phyloP scores from a whole-genome alignment of 257 asterid species.

The Mitragyna speciosa region DNA sequence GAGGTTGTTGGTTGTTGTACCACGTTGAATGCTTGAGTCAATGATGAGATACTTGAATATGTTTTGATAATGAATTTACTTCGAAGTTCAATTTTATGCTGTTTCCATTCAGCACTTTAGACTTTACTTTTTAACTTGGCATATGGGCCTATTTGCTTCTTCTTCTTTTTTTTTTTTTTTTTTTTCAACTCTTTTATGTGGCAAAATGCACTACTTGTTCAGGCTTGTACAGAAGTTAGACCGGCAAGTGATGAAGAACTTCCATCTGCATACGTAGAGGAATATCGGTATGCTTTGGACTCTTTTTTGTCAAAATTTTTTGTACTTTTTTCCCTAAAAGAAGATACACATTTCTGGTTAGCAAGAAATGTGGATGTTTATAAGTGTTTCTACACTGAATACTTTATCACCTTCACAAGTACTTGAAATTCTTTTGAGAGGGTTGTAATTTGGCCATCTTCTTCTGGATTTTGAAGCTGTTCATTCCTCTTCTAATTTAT shows the following conservation, averaged over 20 bases:
- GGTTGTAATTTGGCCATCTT: not conserved
- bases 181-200: slow-evolving; percentile 6
- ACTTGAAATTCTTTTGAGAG: not conserved
- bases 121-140: not conserved
- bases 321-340: not conserved
- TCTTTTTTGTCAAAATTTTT: not conserved
- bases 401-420: not conserved
- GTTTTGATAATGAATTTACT: not conserved
- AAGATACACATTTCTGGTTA: not conserved
- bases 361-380: not conserved
- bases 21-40: not conserved
- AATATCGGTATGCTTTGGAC: slow-evolving; percentile 56
- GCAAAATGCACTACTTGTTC: slow-evolving; percentile 29
- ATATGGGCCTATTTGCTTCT: not conserved
- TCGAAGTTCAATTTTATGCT: not conserved
- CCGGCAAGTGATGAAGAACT: slow-evolving; percentile 94
- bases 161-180: too few relatives aligned
- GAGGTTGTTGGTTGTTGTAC: not conserved
- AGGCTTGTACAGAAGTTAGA: slow-evolving; percentile 68
- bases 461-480: not conserved
- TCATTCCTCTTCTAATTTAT: not conserved
- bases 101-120: not conserved
- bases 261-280: slow-evolving; percentile 83
- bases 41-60: not conserved
- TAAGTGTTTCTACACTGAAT: not conserved